Percentiles rank a stretch among this genome's conserved stretches.
phyloP scores from a whole-genome alignment of 805 yeast species.

The Saturnispora gosingensis region DNA sequence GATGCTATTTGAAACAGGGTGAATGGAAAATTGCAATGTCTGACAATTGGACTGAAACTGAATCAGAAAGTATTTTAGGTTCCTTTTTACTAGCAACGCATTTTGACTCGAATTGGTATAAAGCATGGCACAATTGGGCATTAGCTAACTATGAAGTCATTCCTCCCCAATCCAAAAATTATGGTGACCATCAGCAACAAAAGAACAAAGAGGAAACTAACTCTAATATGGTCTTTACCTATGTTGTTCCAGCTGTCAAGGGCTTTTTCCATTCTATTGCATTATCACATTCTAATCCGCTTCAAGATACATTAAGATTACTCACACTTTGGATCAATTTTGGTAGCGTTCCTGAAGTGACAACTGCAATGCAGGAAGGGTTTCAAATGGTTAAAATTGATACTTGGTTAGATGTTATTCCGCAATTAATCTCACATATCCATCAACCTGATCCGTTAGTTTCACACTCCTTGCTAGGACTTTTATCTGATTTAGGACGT shows the following conservation, averaged over 20 bases:
- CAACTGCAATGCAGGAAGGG: conserved; percentile 84
- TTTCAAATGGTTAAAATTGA: conserved; percentile 82
- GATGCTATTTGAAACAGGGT: conserved; percentile 95
- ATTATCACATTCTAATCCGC: conserved; percentile 72
- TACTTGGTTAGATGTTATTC: conserved; percentile 91
- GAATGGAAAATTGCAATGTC: conserved; percentile 92
- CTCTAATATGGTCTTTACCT: conserved; percentile 61
- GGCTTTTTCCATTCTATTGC: conserved; percentile 96
- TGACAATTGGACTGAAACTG: conserved; percentile 68
- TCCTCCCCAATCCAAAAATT: conserved; percentile 37
- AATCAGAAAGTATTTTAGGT: conserved; percentile 72
- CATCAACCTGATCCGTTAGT: conserved; percentile 90
- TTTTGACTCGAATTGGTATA: conserved; percentile 88
- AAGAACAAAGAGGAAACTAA: conserved; percentile 24
- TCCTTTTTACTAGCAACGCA: conserved; percentile 91
- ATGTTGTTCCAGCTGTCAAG: conserved; percentile 90
- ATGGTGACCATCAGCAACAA: conserved; percentile 7
- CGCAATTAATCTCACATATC: conserved; percentile 91
- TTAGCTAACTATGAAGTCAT: conserved; percentile 94
- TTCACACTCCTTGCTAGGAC: conserved; percentile 65
- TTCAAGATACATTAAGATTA: conserved; percentile 86
- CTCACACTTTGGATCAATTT: conserved; percentile 92
- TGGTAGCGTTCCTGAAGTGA: conserved; percentile 90
- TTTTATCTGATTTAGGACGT: conserved; percentile 80
- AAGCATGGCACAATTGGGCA: conserved; percentile 99